phyloP scores from a whole-genome alignment of 495 filamentous ascomycete species.

The Penicillium chermesinum region DNA sequence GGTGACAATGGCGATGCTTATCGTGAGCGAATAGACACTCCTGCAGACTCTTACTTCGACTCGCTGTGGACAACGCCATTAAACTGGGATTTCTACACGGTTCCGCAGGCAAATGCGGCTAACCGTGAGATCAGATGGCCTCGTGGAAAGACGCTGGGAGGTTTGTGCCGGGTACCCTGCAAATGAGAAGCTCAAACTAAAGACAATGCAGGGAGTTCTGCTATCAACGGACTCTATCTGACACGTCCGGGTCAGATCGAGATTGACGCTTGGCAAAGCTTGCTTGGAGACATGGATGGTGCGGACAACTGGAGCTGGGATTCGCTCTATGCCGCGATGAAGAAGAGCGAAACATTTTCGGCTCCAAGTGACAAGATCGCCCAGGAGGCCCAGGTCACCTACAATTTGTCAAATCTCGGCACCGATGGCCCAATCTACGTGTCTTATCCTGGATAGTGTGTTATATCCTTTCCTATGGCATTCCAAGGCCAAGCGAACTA shows the following conservation, averaged over 20 bases:
- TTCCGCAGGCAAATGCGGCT: constrained; percentile 29
- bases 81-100: constrained; percentile 34
- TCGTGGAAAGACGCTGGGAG: constrained; percentile 36
- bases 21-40: constrained; percentile 32
- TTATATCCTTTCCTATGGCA: background rate
- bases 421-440: constrained; percentile 41
- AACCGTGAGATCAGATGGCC: constrained; percentile 30
- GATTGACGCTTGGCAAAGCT: constrained; percentile 29
- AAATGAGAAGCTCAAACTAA: background rate
- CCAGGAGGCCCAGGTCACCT: constrained; percentile 34
- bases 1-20: constrained; percentile 33
- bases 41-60: constrained; percentile 31
- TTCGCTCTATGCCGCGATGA: constrained; percentile 30
- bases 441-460: constrained; percentile 44
- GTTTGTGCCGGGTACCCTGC: constrained; percentile 10
- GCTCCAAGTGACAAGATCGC: constrained; percentile 31
- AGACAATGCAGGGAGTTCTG: constrained; percentile 25
- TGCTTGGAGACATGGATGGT: constrained; percentile 30
- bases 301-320: constrained; percentile 32
- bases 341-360: constrained; percentile 40
- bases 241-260: constrained; percentile 31
- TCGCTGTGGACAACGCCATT: constrained; percentile 32
- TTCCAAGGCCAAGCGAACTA: background rate
- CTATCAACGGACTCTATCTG: constrained; percentile 32
- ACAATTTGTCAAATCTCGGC: constrained; percentile 31